A percentile compares a stretch with the other conserved stretches of the same genome.
These are phyloP conservation scores for Sclerotinia nivalis DNA, from an alignment of 2,329 filamentous ascomycete species.

Conservation along the genomic window DNA sequence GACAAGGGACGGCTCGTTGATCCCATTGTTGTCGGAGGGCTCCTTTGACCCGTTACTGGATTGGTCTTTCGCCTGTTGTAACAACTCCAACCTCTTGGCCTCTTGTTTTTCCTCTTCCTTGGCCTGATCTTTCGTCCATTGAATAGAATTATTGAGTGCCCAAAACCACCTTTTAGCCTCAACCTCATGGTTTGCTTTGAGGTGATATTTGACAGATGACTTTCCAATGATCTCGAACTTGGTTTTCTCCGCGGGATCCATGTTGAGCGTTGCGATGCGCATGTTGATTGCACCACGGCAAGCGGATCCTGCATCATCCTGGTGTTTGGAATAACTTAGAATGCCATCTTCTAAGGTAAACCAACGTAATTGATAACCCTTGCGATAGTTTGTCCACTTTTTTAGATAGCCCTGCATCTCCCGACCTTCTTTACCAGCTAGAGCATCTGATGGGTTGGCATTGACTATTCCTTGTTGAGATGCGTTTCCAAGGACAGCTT, in stretches of 20 bases:
- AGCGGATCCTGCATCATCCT: constrained; percentile 93
- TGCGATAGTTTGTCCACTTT: constrained; percentile 99
- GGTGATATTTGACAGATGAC: constrained; percentile 95
- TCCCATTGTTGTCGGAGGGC: constrained; percentile 29
- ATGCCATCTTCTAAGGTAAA: constrained; percentile 98
- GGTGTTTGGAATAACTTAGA: constrained; percentile 97
- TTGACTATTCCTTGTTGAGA: constrained; percentile 53
- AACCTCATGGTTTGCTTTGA: constrained; percentile 97
- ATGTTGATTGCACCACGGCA: constrained; percentile 99
- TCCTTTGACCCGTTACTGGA: constrained; percentile 45
- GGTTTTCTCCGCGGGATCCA: constrained; percentile 96
- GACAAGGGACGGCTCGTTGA: constrained; percentile 33
- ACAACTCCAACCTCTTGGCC: constrained; percentile 70
- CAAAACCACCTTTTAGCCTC: constrained; percentile 99
- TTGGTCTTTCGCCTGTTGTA: constrained; percentile 80
- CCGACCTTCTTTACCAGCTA: constrained; percentile 80
- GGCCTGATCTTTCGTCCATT: constrained; percentile 96
- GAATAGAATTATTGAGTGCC: constrained; percentile 97
- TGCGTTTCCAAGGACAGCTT: constrained; percentile 83
- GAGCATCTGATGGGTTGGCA: constrained; percentile 57
- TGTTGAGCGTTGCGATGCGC: constrained; percentile 90
- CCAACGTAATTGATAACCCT: constrained; percentile 95
- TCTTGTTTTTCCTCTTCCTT: constrained; percentile 82
- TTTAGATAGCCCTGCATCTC: constrained; percentile 99
- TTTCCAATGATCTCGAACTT: constrained; percentile 98